Base-by-base conservation (phyloP, 108 stramenopile genomes). In the Mediolabrus comicus region DNA sequence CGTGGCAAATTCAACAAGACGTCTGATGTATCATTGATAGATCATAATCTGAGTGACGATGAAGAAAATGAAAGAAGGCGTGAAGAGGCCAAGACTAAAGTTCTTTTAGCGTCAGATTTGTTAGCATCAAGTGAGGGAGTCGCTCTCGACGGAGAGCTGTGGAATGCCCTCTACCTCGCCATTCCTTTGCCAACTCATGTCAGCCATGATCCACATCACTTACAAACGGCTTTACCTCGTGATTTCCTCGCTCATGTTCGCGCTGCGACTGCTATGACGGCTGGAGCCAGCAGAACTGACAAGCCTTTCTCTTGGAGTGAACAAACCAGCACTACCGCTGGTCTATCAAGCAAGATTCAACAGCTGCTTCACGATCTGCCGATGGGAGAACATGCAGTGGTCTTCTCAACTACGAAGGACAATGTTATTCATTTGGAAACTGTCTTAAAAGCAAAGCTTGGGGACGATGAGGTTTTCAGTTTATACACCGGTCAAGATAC, bases 301-400 rank as follows among this genome's bases (percentile, higher is more conserved):
- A 38, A 11, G 3, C 67, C 67, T n/a, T n/a, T 52, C 19, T 53
- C 46, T 2, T 58, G 56, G 56, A 27, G 16, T 29, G 26, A 31
- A 32, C 22, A 51, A 51, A 52, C 30, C 22, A 3, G 22, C 7
- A 29, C 17, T 11, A 35, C 16, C 9, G 24, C 30, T 22, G 53
- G 67, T 12, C 35, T 75, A 10, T 75, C 83, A 10, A 84, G 83
- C 83, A 84, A 84, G 59, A 56, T 80, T 30, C 74, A 68, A 31
- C 52, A 62, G 4, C 51, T 84, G 19, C 53, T 84, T 0, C 7
- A 24, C 53, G 83, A 84, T 57, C 43, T 84, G 11, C 83, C 83
- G 1, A 33, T 56, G 12, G 59, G 66, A 25, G 84, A 85, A 52
- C 59, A 41, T 32, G 61, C 74, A 10, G 81, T 85, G 2, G 75